Evolutionary conservation across 179 eudicot genomes (phyloP).

Genomic region (Drosera spatulata): DNA sequence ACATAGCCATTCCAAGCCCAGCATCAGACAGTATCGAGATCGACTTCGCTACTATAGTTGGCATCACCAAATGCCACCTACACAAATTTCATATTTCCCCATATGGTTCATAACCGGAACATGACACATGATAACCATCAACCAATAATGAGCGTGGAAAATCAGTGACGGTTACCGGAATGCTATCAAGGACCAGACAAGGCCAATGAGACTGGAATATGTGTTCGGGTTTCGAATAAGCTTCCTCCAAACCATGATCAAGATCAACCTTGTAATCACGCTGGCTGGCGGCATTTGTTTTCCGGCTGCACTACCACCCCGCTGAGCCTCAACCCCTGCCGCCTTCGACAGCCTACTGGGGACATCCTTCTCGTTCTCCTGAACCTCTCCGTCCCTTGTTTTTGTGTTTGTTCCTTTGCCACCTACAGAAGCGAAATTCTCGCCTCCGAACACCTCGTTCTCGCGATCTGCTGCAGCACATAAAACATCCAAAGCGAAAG

Average conservation of each 20-base stretch:
- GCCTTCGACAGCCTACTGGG: conserved; percentile 27
- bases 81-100: not conserved
- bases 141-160: too few relatives aligned
- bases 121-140: too few relatives aligned
- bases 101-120: too few relatives aligned
- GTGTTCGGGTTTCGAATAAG: conserved; percentile 64
- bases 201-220: conserved; percentile 45
- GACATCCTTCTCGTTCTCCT: conserved; percentile 28
- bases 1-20: conserved; percentile 18
- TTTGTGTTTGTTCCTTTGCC: not conserved
- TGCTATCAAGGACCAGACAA: conserved; percentile 49
- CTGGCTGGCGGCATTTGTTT: conserved; percentile 33
- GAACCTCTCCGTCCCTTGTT: conserved; percentile 17
- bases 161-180: conserved; percentile 22
- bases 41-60: conserved; percentile 5
- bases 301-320: not conserved
- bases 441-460: conserved; percentile 26
- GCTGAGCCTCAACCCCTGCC: not conserved
- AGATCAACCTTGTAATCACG: conserved; percentile 41
- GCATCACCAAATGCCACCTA: conserved; percentile 14
- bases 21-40: conserved; percentile 14
- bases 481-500: not conserved
- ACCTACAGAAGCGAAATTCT: conserved; percentile 41
- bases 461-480: conserved; percentile 15
- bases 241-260: conserved; percentile 48